Percentiles rank a stretch among this genome's conserved stretches.
These are phyloP conservation scores for Eucalyptus melliodora DNA, from an alignment of 345 rosid genomes.

Conservation along the genomic window DNA sequence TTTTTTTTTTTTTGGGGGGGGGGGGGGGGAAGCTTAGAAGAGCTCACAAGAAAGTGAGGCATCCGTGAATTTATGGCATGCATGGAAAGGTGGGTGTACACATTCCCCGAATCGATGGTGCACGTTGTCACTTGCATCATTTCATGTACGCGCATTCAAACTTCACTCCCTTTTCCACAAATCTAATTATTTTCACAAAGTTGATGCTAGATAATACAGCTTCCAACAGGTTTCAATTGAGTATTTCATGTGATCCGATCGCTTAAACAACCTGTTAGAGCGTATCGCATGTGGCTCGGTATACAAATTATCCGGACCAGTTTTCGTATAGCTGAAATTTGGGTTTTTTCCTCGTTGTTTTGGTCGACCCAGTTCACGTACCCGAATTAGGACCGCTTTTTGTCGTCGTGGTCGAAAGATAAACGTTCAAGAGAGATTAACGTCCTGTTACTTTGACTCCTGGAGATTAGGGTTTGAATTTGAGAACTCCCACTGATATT, in stretches of 20 bases:
- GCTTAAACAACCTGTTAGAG: too few species aligned
- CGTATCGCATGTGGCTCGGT: accelerated
- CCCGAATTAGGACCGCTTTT: neutral
- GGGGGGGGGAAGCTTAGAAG: neutral
- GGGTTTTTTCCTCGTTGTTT: neutral
- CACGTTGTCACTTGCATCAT: neutral
- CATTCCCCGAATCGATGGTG: neutral
- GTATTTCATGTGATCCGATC: neutral
- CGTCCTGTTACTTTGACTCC: neutral
- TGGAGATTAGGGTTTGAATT: neutral
- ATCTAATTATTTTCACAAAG: neutral
- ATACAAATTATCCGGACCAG: too few species aligned
- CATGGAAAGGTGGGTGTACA: neutral
- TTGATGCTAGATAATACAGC: neutral
- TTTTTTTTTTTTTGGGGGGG: too few species aligned
- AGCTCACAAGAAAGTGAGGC: neutral
- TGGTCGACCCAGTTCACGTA: neutral
- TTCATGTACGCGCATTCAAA: neutral
- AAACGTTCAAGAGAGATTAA: neutral
- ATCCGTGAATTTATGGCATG: neutral
- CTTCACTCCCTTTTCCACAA: neutral
- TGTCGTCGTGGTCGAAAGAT: neutral
- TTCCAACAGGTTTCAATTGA: accelerated
- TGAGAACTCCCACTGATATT: neutral
- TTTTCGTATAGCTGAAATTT: neutral